Evolutionary conservation across 208 protist genomes (phyloP), one percentile per base, ranked within the genome.

Genomic region (Spongospora subterranea): DNA sequence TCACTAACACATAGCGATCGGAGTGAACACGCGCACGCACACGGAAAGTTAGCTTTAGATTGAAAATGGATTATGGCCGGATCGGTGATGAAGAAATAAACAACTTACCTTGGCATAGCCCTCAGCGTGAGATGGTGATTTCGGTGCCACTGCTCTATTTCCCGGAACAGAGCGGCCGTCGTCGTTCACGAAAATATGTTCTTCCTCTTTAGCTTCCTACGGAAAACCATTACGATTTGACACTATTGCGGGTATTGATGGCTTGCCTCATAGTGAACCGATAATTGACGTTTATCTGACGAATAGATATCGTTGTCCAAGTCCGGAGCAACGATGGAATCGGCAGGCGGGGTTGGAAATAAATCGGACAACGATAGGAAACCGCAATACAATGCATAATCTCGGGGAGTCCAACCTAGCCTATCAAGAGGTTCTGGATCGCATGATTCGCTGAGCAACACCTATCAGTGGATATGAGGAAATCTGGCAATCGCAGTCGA

Each of bases 371-470:
- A n/a, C 71, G 6, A 6, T 13, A 82, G n/a, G n/a, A 40, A n/a
- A 13, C 71, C 71, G 71, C 71, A 82, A 43, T 82, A 82, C 71
- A 82, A 43, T 6, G 71, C n/a, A 82, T 82, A 82, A 43, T 82
- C 71, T 45, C 71, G 71, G 35, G 71, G 71, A 13, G 71, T 82
- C 71, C 71, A 82, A 13, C 71, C 71, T 6, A 82, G 40, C 71
- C n/a, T 6, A 43, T 82, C 71, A 20, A 13, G 6, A 17, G 71
- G 35, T 35, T 82, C 35, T 13, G 17, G n/a, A n/a, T 82, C 35
- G 17, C 6, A 6, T 6, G 17, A 6, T 13, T 45, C 40, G 17
- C 40, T 6, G 13, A 82, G 35, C 40, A 82, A 35, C 54, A 65
- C 29, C 54, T 65, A 65, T 65, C 29, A 17, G 29, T 65, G 17